Base-by-base conservation (phyloP, 345 rosid species). In the Eucalyptus cladocalyx region DNA sequence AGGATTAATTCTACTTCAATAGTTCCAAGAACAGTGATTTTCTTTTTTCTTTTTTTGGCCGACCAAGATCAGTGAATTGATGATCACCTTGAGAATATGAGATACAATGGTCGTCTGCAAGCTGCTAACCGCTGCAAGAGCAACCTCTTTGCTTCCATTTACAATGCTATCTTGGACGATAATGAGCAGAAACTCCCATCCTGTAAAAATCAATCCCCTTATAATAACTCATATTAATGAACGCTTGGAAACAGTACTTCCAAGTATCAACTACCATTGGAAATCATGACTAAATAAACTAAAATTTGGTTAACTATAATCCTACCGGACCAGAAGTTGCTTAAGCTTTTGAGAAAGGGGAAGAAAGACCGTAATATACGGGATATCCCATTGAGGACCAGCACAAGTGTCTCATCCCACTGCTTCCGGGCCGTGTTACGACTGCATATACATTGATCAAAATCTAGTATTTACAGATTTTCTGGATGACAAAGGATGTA, bases 341-440 rank as follows among this genome's bases (percentile, higher is more conserved):
- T 93, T 86, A 98, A 92, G 93, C 92, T 94, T 90, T 90, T 92
- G 42, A 98, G 98, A 88, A 95, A 96, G 60, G 99, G 98, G 89
- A 98, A 98, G 91, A 96, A 98, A 47, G 99, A 96, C 12, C 98
- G 97, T 88, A 97, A 95, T 24, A 98, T 92, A 56, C 97, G 96
- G 45, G 97, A 95, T 91, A 97, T 94, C 90, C 99, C 99, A 89
- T 99, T 95, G 85, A 98, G 95, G 91, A 98, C 99, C 65, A 98
- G 96, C 23, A 95, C 99, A 89, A 98, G 95, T 37, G 99, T 98
- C 92, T 98, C 99, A 95, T 95, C 99, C 99, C 99, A 98, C 89
- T 97, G 99, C 91, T 98, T 98, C 92, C 94, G 97, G 91, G 95
- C 97, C 43, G 98, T 95, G 93, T 98, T 98, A 89, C 98, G 99